Base-by-base conservation (phyloP, 2,329 filamentous ascomycete species). In the Helminthosporium solani region DNA sequence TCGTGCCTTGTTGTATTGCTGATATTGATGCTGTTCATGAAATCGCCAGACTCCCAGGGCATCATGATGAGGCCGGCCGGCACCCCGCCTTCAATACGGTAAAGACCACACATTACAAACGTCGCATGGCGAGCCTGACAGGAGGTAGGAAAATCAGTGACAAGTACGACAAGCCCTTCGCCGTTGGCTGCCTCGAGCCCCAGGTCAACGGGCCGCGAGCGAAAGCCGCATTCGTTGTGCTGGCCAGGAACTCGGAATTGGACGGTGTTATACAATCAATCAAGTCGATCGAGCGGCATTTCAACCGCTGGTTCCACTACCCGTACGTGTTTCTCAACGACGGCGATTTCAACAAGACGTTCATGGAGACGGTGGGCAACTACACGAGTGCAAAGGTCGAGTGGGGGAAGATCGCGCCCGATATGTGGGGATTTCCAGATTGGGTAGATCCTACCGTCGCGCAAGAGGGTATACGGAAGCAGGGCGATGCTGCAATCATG, bases 261-360 rank as follows among this genome's bases (percentile, higher is more conserved):
- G 91, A 96, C 0, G 94, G 94, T 49, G 94, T 99, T 31, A 83
- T 99, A 55, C 90, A 97, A 72, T 97, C 94, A 8, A 82, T 99
- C 70, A 96, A 96, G 76, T 97, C 92, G 34, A 91, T 99, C 58
- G 94, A 99, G 76, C 83, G 94, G 60, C 94, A 99, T 73, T 99
- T 99, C 82, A 99, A 99, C 74, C 84, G 91, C 57, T 99, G 92
- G 91, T 99, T 90, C 70, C 84, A 97, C 72, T 99, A 99, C 70
- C 94, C 94, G 20, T 99, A 97, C 68, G 92, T 97, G 58, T 97
- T 99, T 72, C 78, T 99, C 58, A 99, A 99, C 73, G 92, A 99
- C 64, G 94, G 87, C 54, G 91, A 97, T 47, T 99, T 99, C 80
- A 91, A 97, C 72, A 83, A 89, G 64, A 88, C 85, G 11, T 99